Evolutionary conservation across 345 rosid species (phyloP).

Genomic region (Boechera retrofracta): DNA sequence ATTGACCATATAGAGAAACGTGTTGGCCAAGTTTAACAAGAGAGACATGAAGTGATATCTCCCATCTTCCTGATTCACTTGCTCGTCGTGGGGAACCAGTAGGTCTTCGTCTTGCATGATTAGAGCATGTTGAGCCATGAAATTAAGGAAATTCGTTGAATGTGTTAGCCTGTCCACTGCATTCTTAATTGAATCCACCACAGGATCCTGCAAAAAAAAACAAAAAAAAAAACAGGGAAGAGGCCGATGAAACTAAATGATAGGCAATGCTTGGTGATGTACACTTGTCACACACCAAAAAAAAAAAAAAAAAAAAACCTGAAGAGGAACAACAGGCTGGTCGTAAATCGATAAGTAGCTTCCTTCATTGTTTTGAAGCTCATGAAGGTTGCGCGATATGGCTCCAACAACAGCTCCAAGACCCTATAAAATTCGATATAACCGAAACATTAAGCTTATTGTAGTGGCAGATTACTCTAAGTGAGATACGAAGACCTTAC

Average conservation of each 20-base stretch:
- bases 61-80: constrained; percentile 57
- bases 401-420: constrained; percentile 98
- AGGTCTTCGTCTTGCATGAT: constrained; percentile 91
- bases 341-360: constrained; percentile 93
- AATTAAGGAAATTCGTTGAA: constrained; percentile 88
- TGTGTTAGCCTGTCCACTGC: constrained; percentile 85
- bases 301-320: constrained; percentile 52
- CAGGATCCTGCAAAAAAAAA: constrained; percentile 65
- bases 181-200: constrained; percentile 79
- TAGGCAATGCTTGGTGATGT: neutral
- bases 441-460: neutral
- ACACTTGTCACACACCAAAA: neutral
- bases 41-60: constrained; percentile 90
- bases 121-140: constrained; percentile 93
- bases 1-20: constrained; percentile 94
- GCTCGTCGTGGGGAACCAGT: constrained; percentile 68
- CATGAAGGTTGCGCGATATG: constrained; percentile 92
- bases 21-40: constrained; percentile 75
- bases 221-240: neutral
- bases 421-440: constrained; percentile 58
- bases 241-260: constrained; percentile 14
- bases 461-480: neutral
- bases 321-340: constrained; percentile 75
- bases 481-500: constrained; percentile 50
- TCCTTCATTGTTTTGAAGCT: constrained; percentile 91